A percentile compares a stretch with the other conserved stretches of the same genome.
Conservation (phyloP, 805 yeast genomes). For the Yarrowia yakushimensis region DNA sequence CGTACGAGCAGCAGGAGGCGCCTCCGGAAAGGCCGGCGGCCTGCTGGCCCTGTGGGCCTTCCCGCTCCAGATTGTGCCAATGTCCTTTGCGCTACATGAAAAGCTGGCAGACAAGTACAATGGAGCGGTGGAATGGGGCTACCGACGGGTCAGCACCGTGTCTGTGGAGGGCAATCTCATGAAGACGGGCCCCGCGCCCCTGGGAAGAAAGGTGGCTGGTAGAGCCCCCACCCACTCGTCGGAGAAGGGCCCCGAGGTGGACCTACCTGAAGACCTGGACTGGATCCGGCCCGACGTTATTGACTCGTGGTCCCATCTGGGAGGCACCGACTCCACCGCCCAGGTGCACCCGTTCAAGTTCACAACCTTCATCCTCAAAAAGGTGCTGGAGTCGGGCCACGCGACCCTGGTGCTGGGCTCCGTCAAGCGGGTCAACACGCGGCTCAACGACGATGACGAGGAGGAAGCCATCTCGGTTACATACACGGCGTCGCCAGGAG, state of each 20-base stretch:
- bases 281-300: slow-evolving; percentile 70
- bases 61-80: slow-evolving; percentile 88
- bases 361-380: slow-evolving; percentile 75
- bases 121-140: slow-evolving; percentile 92
- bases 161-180: slow-evolving; percentile 77
- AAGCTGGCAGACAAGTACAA: slow-evolving; percentile 71
- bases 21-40: slow-evolving; percentile 97
- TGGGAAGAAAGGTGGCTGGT: slow-evolving; percentile 27
- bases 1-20: slow-evolving; percentile 94
- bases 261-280: slow-evolving; percentile 58
- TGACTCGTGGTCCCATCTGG: slow-evolving; percentile 71
- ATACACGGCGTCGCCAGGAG: slow-evolving; percentile 25
- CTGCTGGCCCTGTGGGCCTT: slow-evolving; percentile 93
- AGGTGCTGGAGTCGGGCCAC: slow-evolving; percentile 76
- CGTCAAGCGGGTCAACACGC: slow-evolving; percentile 55
- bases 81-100: slow-evolving; percentile 81
- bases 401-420: slow-evolving; percentile 85
- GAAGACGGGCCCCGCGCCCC: slow-evolving; percentile 27
- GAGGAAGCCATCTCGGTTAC: slow-evolving; percentile 48
- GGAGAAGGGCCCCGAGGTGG: slow-evolving; percentile 8
- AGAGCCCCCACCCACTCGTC: slow-evolving; percentile 25
- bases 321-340: slow-evolving; percentile 85
- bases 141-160: slow-evolving; percentile 80
- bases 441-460: slow-evolving; percentile 30
- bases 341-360: slow-evolving; percentile 95